Evolutionary conservation across 352 stramenopile species (phyloP).

Genomic region (Pythium myriotylum): DNA sequence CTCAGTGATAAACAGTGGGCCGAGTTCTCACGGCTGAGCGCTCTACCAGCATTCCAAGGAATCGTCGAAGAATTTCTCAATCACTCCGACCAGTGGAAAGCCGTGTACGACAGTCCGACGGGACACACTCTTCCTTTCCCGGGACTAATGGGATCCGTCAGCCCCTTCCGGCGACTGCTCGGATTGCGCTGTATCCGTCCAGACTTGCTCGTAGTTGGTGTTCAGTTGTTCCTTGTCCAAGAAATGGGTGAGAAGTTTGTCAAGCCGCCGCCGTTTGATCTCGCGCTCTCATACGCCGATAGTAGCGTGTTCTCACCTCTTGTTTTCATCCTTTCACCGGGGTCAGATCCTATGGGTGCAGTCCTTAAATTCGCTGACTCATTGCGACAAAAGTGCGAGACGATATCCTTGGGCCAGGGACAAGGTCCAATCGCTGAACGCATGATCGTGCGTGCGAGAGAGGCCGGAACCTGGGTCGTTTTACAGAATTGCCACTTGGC

Average conservation of each 20-base stretch:
- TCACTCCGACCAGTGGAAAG: conserved; percentile 82
- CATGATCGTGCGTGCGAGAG: conserved; percentile 83
- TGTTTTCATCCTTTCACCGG: conserved; percentile 93
- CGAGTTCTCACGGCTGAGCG: conserved; percentile 89
- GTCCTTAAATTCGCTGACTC: conserved; percentile 90
- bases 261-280: conserved; percentile 89
- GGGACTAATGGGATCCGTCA: conserved; percentile 56
- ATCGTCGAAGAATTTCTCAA: conserved; percentile 86
- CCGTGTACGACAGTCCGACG: conserved; percentile 84
- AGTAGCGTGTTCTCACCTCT: conserved; percentile 85
- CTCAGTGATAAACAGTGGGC: conserved; percentile 93
- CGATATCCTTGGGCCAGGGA: conserved; percentile 92
- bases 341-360: conserved; percentile 90
- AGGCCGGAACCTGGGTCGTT: conserved; percentile 90
- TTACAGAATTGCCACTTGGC: conserved; percentile 92
- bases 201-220: conserved; percentile 85
- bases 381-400: conserved; percentile 74
- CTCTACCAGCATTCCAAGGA: conserved; percentile 72
- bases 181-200: conserved; percentile 83
- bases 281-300: conserved; percentile 88
- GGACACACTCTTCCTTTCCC: conserved; percentile 85
- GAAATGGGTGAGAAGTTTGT: conserved; percentile 93
- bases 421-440: conserved; percentile 91
- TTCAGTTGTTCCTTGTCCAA: conserved; percentile 90
- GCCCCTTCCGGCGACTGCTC: conserved; percentile 75